Evolutionary conservation across 768 basidiomycete genomes (phyloP).

Genomic region (Podaxis mareebaensis): DNA sequence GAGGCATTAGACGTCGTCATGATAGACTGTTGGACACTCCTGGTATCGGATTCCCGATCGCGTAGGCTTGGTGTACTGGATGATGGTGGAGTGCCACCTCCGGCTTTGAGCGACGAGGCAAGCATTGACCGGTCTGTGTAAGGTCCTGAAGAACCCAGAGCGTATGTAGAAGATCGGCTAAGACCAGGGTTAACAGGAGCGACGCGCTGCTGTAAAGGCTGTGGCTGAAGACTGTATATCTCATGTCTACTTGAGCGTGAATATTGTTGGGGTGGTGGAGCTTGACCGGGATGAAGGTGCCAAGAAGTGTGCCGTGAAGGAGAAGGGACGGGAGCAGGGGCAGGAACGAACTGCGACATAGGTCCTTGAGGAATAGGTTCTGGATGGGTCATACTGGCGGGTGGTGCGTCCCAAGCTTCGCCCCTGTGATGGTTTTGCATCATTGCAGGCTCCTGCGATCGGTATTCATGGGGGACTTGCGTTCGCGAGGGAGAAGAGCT

Average conservation of each 20-base stretch:
- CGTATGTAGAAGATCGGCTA: constrained; percentile 12
- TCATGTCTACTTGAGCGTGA: constrained; percentile 12
- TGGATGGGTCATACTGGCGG: neutral
- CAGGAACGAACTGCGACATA: neutral
- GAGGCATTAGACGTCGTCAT: constrained; percentile 26
- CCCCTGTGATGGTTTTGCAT: neutral
- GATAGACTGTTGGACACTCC: constrained; percentile 27
- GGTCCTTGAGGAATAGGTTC: neutral
- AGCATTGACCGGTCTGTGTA: neutral
- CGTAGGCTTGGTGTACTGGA: constrained; percentile 3
- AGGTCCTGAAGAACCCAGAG: neutral
- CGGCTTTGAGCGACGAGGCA: constrained; percentile 4
- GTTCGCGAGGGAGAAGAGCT: neutral
- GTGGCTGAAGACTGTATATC: constrained; percentile 3
- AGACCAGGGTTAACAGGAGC: constrained; percentile 3
- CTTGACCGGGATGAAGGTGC: constrained; percentile 9
- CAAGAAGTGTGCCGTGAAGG: constrained; percentile 1
- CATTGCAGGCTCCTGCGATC: neutral
- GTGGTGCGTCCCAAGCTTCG: neutral
- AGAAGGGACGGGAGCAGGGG: neutral
- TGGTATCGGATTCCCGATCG: constrained; percentile 5
- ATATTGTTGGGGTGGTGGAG: constrained; percentile 5
- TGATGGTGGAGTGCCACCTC: neutral
- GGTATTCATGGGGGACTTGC: neutral
- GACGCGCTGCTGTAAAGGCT: neutral